phyloP scores from a whole-genome alignment of 2,329 filamentous ascomycete genomes.

The Volutella citrinella region DNA sequence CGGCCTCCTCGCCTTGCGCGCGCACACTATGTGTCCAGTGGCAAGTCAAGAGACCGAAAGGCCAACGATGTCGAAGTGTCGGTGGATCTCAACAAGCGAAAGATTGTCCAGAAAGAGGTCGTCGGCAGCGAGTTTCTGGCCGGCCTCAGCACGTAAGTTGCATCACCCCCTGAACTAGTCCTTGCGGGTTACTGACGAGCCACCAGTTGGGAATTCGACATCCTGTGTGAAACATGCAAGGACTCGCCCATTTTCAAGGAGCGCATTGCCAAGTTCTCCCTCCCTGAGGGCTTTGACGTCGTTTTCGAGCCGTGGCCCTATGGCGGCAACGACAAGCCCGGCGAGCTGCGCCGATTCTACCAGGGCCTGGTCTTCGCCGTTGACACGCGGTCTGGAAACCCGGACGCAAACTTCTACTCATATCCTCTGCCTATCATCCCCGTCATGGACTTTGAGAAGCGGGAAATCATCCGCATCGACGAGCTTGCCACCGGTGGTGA shows the following conservation, averaged over 20 bases:
- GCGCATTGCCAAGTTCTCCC: slow-evolving; percentile 43
- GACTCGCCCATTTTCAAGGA: slow-evolving; percentile 44
- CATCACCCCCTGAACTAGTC: slow-evolving; percentile 13
- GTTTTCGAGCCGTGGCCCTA: slow-evolving; percentile 67
- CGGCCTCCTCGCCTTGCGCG: slow-evolving; percentile 45
- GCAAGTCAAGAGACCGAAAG: slow-evolving; percentile 28
- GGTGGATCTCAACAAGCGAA: slow-evolving; percentile 27
- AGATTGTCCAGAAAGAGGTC: slow-evolving; percentile 25
- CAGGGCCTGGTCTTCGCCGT: slow-evolving; percentile 50
- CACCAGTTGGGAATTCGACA: slow-evolving; percentile 36
- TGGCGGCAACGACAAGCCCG: slow-evolving; percentile 39
- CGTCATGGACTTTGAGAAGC: slow-evolving; percentile 56
- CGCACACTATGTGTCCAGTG: slow-evolving; percentile 43
- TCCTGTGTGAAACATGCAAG: slow-evolving; percentile 39
- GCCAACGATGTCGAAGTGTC: slow-evolving; percentile 39
- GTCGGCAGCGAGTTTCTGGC: slow-evolving; percentile 23
- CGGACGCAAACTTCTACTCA: slow-evolving; percentile 60
- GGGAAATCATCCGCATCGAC: slow-evolving; percentile 55
- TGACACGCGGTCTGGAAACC: slow-evolving; percentile 39
- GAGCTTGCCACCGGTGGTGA: slow-evolving; percentile 48
- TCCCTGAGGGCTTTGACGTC: slow-evolving; percentile 43
- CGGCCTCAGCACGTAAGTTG: slow-evolving; percentile 38
- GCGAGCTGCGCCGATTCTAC: slow-evolving; percentile 36
- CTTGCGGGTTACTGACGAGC: not conserved
- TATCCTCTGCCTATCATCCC: slow-evolving; percentile 59